phyloP scores from a whole-genome alignment of 257 asterid species.

The Capsicum baccatum region DNA sequence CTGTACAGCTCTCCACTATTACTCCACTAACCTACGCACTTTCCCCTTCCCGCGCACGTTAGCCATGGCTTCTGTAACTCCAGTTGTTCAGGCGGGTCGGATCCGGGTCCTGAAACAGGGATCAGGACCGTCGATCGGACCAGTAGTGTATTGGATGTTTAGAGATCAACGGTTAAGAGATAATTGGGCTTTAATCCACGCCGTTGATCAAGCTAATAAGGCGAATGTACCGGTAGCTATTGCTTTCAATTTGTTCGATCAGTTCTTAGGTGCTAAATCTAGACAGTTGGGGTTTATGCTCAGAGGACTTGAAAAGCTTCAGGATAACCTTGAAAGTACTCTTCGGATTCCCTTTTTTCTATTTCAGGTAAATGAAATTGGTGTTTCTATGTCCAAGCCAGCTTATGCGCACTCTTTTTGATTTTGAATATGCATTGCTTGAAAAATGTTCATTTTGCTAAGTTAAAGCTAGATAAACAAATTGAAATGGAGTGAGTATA shows the following conservation, averaged over 20 bases:
- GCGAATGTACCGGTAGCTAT: constrained; percentile 75
- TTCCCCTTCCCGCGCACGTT: constrained; percentile 32
- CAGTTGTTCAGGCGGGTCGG: constrained; percentile 73
- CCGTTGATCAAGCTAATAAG: constrained; percentile 79
- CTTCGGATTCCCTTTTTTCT: constrained; percentile 71
- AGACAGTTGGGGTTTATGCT: constrained; percentile 97
- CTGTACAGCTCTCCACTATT: background rate
- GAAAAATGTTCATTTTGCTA: background rate
- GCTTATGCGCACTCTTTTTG: background rate
- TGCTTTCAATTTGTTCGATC: constrained; percentile 79
- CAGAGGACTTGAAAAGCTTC: constrained; percentile 74
- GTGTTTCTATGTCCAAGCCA: background rate
- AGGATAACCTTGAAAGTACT: constrained; percentile 47
- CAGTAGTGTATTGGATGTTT: constrained; percentile 99
- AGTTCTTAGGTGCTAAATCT: constrained; percentile 93
- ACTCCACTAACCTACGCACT: constrained; percentile 23
- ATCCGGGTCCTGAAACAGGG: constrained; percentile 67
- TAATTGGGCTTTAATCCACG: constrained; percentile 99
- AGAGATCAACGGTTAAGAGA: constrained; percentile 92
- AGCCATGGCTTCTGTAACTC: constrained; percentile 52
- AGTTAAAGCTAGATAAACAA: no score
- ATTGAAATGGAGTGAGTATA: background rate
- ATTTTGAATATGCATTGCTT: background rate
- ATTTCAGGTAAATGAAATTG: constrained; percentile 58
- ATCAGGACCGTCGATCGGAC: constrained; percentile 50